Conservation (phyloP, 352 stramenopile species). For the Phytophthora vignae region DNA sequence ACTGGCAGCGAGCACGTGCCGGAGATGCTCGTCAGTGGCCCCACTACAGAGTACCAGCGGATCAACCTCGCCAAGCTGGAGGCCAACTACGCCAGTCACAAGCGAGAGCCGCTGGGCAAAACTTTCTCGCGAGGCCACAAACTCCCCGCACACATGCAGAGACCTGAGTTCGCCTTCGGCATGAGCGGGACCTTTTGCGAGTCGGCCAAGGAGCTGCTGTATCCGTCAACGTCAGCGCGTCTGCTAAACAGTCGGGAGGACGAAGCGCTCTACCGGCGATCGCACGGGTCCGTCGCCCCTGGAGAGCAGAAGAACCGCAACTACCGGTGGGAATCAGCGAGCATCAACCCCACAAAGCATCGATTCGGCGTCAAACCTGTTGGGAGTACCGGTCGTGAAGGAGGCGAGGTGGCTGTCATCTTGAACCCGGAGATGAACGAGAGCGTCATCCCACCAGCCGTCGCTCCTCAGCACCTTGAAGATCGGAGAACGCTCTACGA, state of each 20-base stretch:
- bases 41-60: conserved; percentile 67
- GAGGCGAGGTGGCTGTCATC: conserved; percentile 59
- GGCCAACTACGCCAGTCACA: conserved; percentile 80
- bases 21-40: conserved; percentile 60
- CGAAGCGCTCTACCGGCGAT: conserved; percentile 79
- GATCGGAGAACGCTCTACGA: conserved; percentile 80
- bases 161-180: conserved; percentile 70
- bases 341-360: conserved; percentile 72
- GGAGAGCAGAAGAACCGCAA: conserved; percentile 89
- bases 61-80: conserved; percentile 78
- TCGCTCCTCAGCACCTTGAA: conserved; percentile 76
- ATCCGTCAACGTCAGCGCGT: conserved; percentile 51
- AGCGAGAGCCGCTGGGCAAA: conserved; percentile 82
- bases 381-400: conserved; percentile 31
- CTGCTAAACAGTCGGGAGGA: conserved; percentile 67
- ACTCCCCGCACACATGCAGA: conserved; percentile 62
- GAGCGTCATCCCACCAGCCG: conserved; percentile 38
- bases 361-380: conserved; percentile 70
- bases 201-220: conserved; percentile 87
- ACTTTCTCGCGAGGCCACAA: conserved; percentile 73
- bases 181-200: conserved; percentile 76
- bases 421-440: conserved; percentile 84
- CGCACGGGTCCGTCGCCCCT: conserved; percentile 76
- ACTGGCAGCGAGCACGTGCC: conserved; percentile 73
- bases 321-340: conserved; percentile 80